Evolutionary conservation across 176 grass and related monocot genomes (phyloP), one percentile per base, ranked within the genome.

Genomic region (Triticum timopheevii): DNA sequence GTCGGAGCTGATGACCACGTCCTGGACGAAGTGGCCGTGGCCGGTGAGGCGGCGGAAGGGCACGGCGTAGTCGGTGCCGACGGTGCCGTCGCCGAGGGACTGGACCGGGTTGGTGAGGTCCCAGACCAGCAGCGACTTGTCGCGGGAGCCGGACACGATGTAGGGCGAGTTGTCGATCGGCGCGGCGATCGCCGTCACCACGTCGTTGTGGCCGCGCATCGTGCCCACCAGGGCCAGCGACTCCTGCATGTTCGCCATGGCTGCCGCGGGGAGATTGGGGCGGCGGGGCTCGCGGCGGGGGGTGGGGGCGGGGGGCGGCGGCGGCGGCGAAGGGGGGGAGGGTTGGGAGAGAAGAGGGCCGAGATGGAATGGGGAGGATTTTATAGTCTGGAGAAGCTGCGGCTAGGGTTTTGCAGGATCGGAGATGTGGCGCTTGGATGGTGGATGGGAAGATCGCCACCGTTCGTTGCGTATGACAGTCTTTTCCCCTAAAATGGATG

Each of bases 21-120:
- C 94, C 92, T 88, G 82, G 76, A 94, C 87, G 90, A 94, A 94
- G 93, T 94, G 93, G 78, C 85, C 90, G 84, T 95, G 93, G 17
- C 93, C 93, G 24, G 93, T 95, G 73, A 95, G 93, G 78, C 93
- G 93, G 71, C 90, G 93, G 65, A 69, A 67, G 52, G 90, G 77
- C 3, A 84, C 70, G 64, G 84, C 91, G 65, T 93, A 93, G 61
- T 91, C 89, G n/a, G 61, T 52, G 64, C 69, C 5, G 64, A 39
- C 39, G 7, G 45, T 24, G 61, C 66, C 8, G 11, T 91, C 89
- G 27, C 25, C 38, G 13, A 24, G 65, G 69, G 81, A 36, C 19
- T 74, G 31, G 62, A 50, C n/a, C 13, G 87, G 87, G 76, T 93
- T 90, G 38, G 71, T 25, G 38, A 94, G 61, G 59, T 90, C 79